phyloP scores from a whole-genome alignment of 805 yeast genomes.

The Yarrowia osloensis region DNA sequence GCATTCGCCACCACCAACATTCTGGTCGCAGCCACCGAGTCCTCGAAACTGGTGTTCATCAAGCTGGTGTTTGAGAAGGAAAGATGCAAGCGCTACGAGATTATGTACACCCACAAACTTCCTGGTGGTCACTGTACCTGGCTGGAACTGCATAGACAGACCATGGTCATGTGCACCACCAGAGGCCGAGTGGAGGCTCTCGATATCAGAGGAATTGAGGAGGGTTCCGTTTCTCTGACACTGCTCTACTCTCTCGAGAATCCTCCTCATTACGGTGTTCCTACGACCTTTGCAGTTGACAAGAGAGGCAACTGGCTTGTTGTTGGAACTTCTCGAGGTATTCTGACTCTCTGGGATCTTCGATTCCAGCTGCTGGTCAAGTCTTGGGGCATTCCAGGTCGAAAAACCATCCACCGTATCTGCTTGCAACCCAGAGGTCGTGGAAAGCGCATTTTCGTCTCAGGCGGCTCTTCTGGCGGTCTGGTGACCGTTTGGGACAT shows the following conservation, averaged over 20 bases:
- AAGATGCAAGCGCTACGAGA: conserved; percentile 46
- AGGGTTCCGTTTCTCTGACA: conserved; percentile 47
- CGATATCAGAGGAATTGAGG: conserved; percentile 37
- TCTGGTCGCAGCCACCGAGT: conserved; percentile 23
- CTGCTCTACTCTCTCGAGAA: conserved; percentile 41
- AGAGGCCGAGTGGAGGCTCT: conserved; percentile 18
- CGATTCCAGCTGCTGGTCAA: conserved; percentile 63
- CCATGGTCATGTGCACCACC: conserved; percentile 23
- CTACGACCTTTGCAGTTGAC: conserved; percentile 61
- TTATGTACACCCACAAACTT: conserved; percentile 37
- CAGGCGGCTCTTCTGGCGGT: conserved; percentile 65
- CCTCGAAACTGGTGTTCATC: neutral
- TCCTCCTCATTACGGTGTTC: conserved; percentile 65
- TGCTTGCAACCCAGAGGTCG: conserved; percentile 48
- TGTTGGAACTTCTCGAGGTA: conserved; percentile 74
- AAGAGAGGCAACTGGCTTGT: conserved; percentile 60
- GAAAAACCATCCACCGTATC: conserved; percentile 54
- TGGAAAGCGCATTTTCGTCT: conserved; percentile 54
- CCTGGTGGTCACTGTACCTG: conserved; percentile 21
- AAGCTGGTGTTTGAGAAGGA: conserved; percentile 32
- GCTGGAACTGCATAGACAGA: conserved; percentile 25
- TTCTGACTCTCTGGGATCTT: conserved; percentile 78
- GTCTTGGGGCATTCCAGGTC: conserved; percentile 60
- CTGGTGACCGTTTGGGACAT: conserved; percentile 77
- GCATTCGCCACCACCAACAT: conserved; percentile 40